Evolutionary conservation across 192 early-diverging fungal genomes (phyloP), one percentile per base, ranked within the genome.

Genomic region (Rhizophagus clarus): DNA sequence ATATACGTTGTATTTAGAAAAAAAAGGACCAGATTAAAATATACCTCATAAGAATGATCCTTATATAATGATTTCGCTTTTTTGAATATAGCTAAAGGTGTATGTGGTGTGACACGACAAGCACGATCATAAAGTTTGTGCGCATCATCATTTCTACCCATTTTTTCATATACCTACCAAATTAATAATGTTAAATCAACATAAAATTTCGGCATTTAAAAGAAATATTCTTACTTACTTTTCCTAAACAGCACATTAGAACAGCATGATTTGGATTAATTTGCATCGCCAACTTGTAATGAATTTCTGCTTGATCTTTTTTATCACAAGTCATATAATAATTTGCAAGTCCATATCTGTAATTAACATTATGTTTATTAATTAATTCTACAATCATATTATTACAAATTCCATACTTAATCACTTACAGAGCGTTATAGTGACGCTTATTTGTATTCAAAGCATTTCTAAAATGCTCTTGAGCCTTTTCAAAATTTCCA

Each of bases 401-500:
- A 24, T 40, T 22, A 14, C 11, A 76, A 60, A 8, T 40, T 7
- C 8, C 6, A n/a, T 17, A 24, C 22, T 20, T 64, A 81, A 15
- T 31, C 7, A 80, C 86, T 83, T 90, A 96, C 95, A 94, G 95
- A 29, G 96, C 95, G 74, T 93, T 93, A 76, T 94, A 96, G 71
- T 96, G 94, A 20, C 96, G 85, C 17, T 86, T 83, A 79, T 97
- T 90, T 42, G 92, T 87, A 22, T 89, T 86, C 31, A 95, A 82
- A 1, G 95, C 94, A 9, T 84, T 85, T 63, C 93, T 87, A 85
- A 94, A 97, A 34, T 87, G 91, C 67, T 88, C 85, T 79, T 90
- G 86, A 3, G 96, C 95, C 29, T 92, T 86, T 26, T 96, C 94
- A 51, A 89, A 85, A 76, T 95, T 93, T 51, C 95, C 94, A 28